Base-by-base conservation (phyloP, 202 grass and related monocot genomes). In the Carex arenaria region DNA sequence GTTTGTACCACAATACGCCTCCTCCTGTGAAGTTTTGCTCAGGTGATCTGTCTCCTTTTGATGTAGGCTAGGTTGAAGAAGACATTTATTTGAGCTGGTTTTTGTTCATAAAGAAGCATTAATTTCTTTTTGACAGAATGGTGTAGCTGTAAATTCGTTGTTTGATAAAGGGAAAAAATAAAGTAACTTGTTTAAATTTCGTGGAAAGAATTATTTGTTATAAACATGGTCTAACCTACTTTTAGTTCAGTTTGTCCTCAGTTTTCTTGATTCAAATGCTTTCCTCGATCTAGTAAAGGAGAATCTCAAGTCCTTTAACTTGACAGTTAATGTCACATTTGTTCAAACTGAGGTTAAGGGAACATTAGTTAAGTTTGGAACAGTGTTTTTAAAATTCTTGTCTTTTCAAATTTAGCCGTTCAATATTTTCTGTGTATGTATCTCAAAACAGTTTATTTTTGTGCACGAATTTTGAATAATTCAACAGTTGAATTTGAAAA, bases 81-180 rank as follows among this genome's bases (percentile, higher is more conserved):
- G n/a, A 47, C 13, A 47, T 22, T 49, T 22, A 43, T 57, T 57
- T 77, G 9, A 10, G 11, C 1, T 14, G 51, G 3, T 38, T 57
- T 78, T 78, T 78, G 72, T 78, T 78, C 14, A 57, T 59, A 59
- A 72, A 10, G 47, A 72, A 72, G 14, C 43, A 72, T 59, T 19
- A 7, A 11, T 59, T 77, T 78, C 73, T 38, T 56, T 51, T 34
- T 28, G 23, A 54, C 12, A 56, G 1, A 34, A 10, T 15, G 52
- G 14, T 77, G 28, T 34, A 57, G 13, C 22, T 54, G 47, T 78
- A 59, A 34, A 78, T 78, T 59, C 53, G 38, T 78, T 78, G 72
- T 77, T 56, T 59, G 51, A 78, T 54, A 78, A 59, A 77, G 9
- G 14, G 34, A 78, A 78, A 78, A 36, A 78, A 57, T 10, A 59